These are phyloP conservation scores for Ceratobasidium sp. DNA, from an alignment of 1,284 basidiomycete species.

Conservation along the genomic window DNA sequence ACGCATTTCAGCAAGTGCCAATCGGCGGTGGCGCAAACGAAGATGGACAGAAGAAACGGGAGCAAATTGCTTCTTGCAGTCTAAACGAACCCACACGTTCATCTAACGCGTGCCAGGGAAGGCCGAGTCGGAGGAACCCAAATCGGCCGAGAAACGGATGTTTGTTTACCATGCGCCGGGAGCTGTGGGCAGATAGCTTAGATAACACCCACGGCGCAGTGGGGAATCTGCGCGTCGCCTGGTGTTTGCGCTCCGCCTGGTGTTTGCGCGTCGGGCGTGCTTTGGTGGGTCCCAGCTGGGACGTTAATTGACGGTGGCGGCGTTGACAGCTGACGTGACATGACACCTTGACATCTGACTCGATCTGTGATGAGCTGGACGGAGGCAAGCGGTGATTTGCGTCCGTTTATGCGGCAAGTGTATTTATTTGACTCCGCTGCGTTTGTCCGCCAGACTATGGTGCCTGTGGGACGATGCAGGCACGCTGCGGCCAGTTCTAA, in stretches of 20 bases:
- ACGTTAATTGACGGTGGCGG: constrained; percentile 16
- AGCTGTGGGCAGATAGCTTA: constrained; percentile 8
- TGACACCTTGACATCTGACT: constrained; percentile 18
- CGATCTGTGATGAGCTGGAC: not conserved
- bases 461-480: constrained; percentile 19
- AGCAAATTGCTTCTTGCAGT: too few species aligned
- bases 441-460: not conserved
- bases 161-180: not conserved
- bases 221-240: not conserved
- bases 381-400: not conserved
- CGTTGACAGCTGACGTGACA: constrained; percentile 26
- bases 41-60: too few species aligned
- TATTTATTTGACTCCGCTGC: not conserved
- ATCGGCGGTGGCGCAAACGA: too few species aligned
- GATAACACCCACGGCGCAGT: too few species aligned
- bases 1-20: too few species aligned
- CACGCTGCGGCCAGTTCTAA: not conserved
- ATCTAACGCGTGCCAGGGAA: too few species aligned
- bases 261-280: not conserved
- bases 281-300: not conserved
- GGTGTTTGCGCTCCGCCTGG: too few species aligned
- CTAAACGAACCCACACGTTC: too few species aligned
- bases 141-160: constrained; percentile 13
- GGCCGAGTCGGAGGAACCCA: not conserved
- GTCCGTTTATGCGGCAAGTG: not conserved